These are phyloP conservation scores for Globisporangium spiculum DNA, from an alignment of 352 stramenopile genomes.

Conservation along the genomic window DNA sequence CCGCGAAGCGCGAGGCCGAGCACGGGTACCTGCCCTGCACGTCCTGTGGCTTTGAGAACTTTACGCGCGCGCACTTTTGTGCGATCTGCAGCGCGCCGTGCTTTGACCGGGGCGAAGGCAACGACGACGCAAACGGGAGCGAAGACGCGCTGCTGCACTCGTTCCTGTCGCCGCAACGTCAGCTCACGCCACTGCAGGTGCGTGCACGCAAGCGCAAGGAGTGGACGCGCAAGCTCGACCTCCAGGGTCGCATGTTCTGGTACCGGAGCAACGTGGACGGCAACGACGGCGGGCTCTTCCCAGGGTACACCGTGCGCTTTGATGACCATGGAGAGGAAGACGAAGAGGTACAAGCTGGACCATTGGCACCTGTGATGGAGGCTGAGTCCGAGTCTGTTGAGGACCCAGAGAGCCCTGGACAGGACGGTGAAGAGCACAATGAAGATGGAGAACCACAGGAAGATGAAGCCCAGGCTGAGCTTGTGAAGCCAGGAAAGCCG, in stretches of 20 bases:
- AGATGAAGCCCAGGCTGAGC: not conserved
- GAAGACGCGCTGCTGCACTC: constrained; percentile 91
- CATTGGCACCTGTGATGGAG: not conserved
- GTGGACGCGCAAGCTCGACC: constrained; percentile 52
- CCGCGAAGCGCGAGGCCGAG: constrained; percentile 11
- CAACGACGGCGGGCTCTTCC: not conserved
- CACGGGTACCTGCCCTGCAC: not conserved
- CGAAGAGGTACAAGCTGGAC: not conserved
- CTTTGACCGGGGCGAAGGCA: not conserved
- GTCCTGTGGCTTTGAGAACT: constrained; percentile 7
- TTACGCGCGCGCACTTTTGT: constrained; percentile 6
- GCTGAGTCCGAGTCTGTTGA: not conserved
- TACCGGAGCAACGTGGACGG: constrained; percentile 25
- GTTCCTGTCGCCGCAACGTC: constrained; percentile 21
- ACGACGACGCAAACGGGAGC: constrained; percentile 81
- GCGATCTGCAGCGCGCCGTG: constrained; percentile 9
- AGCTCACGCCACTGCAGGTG: not conserved
- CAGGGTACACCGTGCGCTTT: constrained; percentile 3
- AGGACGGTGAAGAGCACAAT: not conserved
- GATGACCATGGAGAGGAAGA: not conserved
- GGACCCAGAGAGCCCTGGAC: not conserved
- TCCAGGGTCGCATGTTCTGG: constrained; percentile 57
- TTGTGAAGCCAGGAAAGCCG: not conserved
- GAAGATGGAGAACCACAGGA: not conserved
- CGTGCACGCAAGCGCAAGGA: constrained; percentile 36